Evolutionary conservation across 495 filamentous ascomycete species (phyloP).

Genomic region (Neurospora sp.): DNA sequence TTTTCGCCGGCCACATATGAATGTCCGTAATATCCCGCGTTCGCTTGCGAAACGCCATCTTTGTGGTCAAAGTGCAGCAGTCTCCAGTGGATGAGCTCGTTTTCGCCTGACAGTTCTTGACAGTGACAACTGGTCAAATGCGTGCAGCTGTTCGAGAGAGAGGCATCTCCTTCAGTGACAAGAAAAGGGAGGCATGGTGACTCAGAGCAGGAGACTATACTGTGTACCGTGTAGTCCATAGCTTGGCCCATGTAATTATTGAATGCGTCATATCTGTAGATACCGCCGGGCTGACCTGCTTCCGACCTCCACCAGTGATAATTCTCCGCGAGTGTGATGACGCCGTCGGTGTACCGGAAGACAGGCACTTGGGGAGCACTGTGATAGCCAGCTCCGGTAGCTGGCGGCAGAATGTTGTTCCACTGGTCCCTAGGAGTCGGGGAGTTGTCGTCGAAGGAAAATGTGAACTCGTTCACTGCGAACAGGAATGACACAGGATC

Average conservation of each 20-base stretch:
- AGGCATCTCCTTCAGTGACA: not conserved
- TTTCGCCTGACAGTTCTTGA: not conserved
- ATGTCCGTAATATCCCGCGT: not conserved
- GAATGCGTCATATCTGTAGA: not conserved
- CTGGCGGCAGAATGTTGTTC: not conserved
- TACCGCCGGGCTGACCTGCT: not conserved
- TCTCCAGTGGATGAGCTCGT: conserved; percentile 6
- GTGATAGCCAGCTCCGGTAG: not conserved
- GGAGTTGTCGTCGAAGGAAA: not conserved
- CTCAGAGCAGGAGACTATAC: not conserved
- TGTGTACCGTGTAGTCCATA: not conserved
- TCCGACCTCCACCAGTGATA: not conserved
- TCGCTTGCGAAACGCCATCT: conserved; percentile 9
- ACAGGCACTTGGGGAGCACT: not conserved
- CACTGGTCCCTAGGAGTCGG: not conserved
- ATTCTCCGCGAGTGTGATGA: not conserved
- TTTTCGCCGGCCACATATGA: conserved; percentile 12
- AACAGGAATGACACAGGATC: conserved; percentile 19
- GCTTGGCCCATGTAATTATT: not conserved
- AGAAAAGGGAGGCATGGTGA: not conserved
- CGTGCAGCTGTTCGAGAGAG: not conserved
- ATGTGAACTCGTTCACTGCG: conserved; percentile 12
- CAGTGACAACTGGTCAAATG: not conserved
- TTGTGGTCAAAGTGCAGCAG: conserved; percentile 14
- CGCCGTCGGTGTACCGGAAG: not conserved